Evolutionary conservation across 2,329 filamentous ascomycete genomes (phyloP), one percentile per base, ranked within the genome.

Genomic region (Phialophora tarda): DNA sequence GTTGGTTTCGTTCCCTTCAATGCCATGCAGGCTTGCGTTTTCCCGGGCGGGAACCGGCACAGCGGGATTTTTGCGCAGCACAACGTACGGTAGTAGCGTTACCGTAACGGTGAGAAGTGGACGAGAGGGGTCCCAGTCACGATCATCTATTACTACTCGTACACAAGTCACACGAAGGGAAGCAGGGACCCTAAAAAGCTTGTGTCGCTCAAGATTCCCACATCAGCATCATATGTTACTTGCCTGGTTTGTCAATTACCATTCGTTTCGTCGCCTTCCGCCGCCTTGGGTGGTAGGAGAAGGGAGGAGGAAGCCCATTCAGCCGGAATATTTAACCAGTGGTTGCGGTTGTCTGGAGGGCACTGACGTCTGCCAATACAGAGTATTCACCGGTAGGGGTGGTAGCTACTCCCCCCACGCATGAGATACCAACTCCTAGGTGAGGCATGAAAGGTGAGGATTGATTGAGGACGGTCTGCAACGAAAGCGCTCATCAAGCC

Each of bases 241-340:
- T 12, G 32, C 3, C 11, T 34, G 32, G 32, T 4, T 12, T 11
- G 32, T 34, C 10, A 12, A 41, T 41, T 41, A 2, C 26, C 5
- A 41, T 17, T 21, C 38, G 38, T 3, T n/a, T n/a, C 6, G 5
- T 44, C 17, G 38, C 38, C 38, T n/a, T n/a, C 14, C 38, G 38
- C 38, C 34, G 12, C 38, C 17, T 44, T 34, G 38, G 6, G 38
- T n/a, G 30, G 7, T 7, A 8, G 14, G 17, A 4, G 26, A n/a
- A n/a, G 26, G 4, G 24, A 26, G 26, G 26, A 3, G 26, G 17
- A 8, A 17, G 38, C 38, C 48, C 28, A 48, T 54, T 62, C 59
- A 62, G 59, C 59, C 59, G 48, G 48, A 62, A 62, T 34, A 48
- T 62, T 62, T 62, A 62, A 23, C 59, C 59, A 12, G 28, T 12